phyloP scores from a whole-genome alignment of 441 rosid species.

The Bocquillonia castaneifolia region DNA sequence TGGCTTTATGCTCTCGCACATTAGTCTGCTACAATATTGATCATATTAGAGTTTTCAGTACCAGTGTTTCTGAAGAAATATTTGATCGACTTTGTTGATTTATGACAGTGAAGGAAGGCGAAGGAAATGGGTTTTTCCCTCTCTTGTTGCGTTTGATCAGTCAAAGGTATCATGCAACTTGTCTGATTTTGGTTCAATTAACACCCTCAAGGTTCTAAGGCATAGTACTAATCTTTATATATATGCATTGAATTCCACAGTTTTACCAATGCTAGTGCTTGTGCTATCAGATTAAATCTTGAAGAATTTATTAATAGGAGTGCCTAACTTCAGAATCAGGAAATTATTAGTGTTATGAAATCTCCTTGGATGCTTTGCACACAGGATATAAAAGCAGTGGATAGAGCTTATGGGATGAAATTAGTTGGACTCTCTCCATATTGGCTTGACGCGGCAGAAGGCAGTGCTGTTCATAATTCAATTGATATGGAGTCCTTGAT shows the following conservation, averaged over 20 bases:
- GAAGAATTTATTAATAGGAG: no score
- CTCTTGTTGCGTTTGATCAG: slow-evolving; percentile 44
- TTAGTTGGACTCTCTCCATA: slow-evolving; percentile 78
- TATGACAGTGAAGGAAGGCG: slow-evolving; percentile 83
- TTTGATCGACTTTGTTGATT: slow-evolving; percentile 22
- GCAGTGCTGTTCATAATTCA: slow-evolving; percentile 73
- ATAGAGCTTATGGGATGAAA: slow-evolving; percentile 47
- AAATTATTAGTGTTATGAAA: not conserved
- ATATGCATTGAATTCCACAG: not conserved
- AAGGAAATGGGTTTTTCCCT: slow-evolving; percentile 91
- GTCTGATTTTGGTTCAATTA: slow-evolving; percentile 15
- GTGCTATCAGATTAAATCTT: no score
- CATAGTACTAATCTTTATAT: not conserved
- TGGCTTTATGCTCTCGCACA: not conserved
- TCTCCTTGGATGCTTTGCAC: slow-evolving; percentile 10
- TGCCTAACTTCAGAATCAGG: not conserved
- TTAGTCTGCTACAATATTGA: not conserved
- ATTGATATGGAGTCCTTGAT: slow-evolving; percentile 82
- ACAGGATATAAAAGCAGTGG: slow-evolving; percentile 40
- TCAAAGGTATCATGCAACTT: slow-evolving; percentile 49
- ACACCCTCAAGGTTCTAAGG: not conserved
- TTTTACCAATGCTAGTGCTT: not conserved
- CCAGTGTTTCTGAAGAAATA: slow-evolving; percentile 1
- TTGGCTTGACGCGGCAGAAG: slow-evolving; percentile 88
- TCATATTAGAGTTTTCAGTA: not conserved